phyloP scores from a whole-genome alignment of 1,139 yeast genomes.

The Suhomyces coccinellae region DNA sequence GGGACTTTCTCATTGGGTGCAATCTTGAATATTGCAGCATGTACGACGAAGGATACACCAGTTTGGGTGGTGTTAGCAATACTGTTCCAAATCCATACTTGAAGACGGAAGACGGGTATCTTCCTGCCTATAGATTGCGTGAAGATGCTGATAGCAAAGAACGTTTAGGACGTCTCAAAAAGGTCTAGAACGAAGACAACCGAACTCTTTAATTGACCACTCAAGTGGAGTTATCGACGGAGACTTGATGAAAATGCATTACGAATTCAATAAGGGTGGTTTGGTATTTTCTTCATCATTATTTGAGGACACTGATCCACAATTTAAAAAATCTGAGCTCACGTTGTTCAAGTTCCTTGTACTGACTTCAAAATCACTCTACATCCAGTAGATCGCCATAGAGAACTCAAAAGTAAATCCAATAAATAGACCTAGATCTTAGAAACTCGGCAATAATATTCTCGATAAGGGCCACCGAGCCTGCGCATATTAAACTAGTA shows the following conservation, averaged over 20 bases:
- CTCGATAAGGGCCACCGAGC: not conserved
- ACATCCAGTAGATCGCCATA: too few species aligned
- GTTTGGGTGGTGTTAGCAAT: conserved; percentile 70
- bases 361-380: too few species aligned
- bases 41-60: conserved; percentile 79
- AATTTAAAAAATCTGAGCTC: too few species aligned
- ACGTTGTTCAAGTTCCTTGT: too few species aligned
- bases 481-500: not conserved
- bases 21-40: conserved; percentile 61
- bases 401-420: not conserved
- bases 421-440: not conserved
- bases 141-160: conserved; percentile 63
- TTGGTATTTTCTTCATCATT: too few species aligned
- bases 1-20: conserved; percentile 62
- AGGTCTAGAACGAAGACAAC: not conserved
- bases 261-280: too few species aligned
- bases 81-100: conserved; percentile 69
- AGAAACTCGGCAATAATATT: too few species aligned
- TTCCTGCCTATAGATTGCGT: conserved; percentile 65
- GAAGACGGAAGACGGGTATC: conserved; percentile 33
- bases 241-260: too few species aligned
- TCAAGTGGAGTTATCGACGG: too few species aligned
- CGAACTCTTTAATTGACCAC: too few species aligned
- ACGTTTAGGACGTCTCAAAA: conserved; percentile 30
- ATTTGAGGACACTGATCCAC: too few species aligned